A percentile compares a stretch with the other conserved stretches of the same genome.
These are phyloP conservation scores for Globisporangium viniferum DNA, from an alignment of 352 stramenopile species.

Conservation along the genomic window DNA sequence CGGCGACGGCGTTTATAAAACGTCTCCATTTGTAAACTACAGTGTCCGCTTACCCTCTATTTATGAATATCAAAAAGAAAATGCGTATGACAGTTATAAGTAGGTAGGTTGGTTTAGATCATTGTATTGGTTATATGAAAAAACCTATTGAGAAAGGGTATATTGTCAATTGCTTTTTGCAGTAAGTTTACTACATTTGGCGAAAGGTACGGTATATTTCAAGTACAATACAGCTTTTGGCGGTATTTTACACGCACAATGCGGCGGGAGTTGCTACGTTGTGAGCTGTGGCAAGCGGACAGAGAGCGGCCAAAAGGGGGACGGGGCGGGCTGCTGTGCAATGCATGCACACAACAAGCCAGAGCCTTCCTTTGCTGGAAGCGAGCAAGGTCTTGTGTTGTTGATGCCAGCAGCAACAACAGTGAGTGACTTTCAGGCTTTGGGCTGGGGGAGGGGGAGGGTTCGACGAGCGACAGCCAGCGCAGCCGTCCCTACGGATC, in stretches of 20 bases:
- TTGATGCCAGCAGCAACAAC: background rate
- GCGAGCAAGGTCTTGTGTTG: background rate
- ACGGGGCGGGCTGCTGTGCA: background rate
- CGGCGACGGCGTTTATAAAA: too few species aligned
- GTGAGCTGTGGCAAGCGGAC: background rate
- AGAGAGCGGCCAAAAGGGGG: slow-evolving; percentile 1
- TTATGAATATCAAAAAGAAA: too few species aligned
- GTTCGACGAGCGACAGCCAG: slow-evolving; percentile 40
- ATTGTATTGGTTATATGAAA: too few species aligned
- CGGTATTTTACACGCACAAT: background rate
- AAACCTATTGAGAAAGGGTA: too few species aligned
- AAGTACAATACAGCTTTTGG: too few species aligned
- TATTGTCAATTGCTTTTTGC: too few species aligned
- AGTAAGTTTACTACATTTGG: too few species aligned
- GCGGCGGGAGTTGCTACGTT: slow-evolving; percentile 1
- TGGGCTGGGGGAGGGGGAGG: slow-evolving; percentile 12
- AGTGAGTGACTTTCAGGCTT: background rate
- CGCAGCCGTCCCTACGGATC: slow-evolving; percentile 4
- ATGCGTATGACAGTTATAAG: too few species aligned
- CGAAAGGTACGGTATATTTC: too few species aligned
- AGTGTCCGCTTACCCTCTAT: too few species aligned
- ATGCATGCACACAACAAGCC: background rate
- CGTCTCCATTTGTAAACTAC: too few species aligned
- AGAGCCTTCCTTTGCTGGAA: background rate
- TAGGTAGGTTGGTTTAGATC: too few species aligned